Conservation (phyloP, 257 asterid species). For the Salvia miltiorrhiza region DNA sequence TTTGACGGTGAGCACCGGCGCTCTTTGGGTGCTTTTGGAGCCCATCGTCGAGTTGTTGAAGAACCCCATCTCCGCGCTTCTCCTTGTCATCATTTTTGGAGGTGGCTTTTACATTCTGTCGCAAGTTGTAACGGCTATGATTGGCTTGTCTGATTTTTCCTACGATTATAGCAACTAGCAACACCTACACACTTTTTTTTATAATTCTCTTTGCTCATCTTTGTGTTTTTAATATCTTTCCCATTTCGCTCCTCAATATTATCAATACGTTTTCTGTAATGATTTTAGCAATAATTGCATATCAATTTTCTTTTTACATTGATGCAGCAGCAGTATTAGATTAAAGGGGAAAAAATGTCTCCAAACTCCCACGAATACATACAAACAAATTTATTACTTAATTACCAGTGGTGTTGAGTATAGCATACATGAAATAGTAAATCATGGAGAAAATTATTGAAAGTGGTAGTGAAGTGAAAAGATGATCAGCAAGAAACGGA, state of each 20-base stretch:
- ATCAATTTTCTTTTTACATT: too few species aligned
- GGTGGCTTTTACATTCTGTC: constrained; percentile 62
- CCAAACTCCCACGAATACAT: too few species aligned
- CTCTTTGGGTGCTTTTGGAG: constrained; percentile 50
- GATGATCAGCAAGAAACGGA: constrained; percentile 34
- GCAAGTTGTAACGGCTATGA: constrained; percentile 91
- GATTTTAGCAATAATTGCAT: too few species aligned
- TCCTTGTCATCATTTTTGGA: constrained; percentile 50
- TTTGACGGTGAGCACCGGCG: constrained; percentile 89
- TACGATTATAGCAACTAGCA: constrained; percentile 61
- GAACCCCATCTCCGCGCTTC: constrained; percentile 83
- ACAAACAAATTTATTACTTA: too few species aligned
- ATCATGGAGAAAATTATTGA: too few species aligned
- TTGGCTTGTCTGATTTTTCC: constrained; percentile 79
- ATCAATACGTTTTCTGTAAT: too few species aligned
- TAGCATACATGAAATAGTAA: too few species aligned
- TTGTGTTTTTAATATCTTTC: neutral
- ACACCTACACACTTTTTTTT: neutral
- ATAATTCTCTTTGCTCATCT: neutral
- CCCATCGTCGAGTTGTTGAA: constrained; percentile 69
- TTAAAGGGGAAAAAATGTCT: too few species aligned
- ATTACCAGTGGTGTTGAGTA: too few species aligned
- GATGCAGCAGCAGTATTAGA: too few species aligned
- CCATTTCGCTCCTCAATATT: too few species aligned
- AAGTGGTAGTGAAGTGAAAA: neutral